Evolutionary conservation across 768 basidiomycete species (phyloP), one percentile per base, ranked within the genome.

Genomic region (Termitomyces sp.): DNA sequence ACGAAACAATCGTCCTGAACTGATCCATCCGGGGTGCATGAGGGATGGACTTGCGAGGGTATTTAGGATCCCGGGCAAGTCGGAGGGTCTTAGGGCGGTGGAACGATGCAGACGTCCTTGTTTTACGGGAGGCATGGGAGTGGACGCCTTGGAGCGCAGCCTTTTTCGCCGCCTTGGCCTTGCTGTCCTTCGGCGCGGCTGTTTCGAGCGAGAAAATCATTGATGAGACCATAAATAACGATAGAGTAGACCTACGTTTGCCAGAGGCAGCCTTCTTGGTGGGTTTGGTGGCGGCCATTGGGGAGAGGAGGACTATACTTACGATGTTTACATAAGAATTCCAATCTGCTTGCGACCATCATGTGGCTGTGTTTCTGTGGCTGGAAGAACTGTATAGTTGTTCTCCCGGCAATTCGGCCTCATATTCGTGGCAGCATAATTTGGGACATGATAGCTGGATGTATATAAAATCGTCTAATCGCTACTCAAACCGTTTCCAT

Each of bases 1-100:
- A 91, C 90, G 88, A 91, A 59, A 94, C 86, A 71, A 98, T 92
- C 48, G 92, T 95, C 78, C 94, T 84, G 84, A 88, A 97, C 77
- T 96, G 92, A 72, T 98, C 97, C 93, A 98, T 94, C 66, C 96
- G 81, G 34, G 95, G 94, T 4, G 85, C 87, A 82, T 97, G 95
- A 52, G 89, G 88, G 68, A 98, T 83, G 56, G 89, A 90, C 79
- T 96, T 98, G 71, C 96, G 89, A n/a, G 91, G 93, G 84, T 98
- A 98, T 76, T 88, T 88, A 65, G 96, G 96, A 47, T 84, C 82
- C 60, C 96, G 91, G 56, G 85, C 68, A 38, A 97, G 86, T 63
- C 82, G 84, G 65, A 98, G 85, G 60, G 97, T 98, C 83, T 94
- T 96, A 63, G 96, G 96, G 66, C 94, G 91, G 81, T 92, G 91